Percentiles rank a stretch among this genome's conserved stretches.
phyloP scores from a whole-genome alignment of 2,329 filamentous ascomycete genomes.

The Exophiala xenobiotica region DNA sequence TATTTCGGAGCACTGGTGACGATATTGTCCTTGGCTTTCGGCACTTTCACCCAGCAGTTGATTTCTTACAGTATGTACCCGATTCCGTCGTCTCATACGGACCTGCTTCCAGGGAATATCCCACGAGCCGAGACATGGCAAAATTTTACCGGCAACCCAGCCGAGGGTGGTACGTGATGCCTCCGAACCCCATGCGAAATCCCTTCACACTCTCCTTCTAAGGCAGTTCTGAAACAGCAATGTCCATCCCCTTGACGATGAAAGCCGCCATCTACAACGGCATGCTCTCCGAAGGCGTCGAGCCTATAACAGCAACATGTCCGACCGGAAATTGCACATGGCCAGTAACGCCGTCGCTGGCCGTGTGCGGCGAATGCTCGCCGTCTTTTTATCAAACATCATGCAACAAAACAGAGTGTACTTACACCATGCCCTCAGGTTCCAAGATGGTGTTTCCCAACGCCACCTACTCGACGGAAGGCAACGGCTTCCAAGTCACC shows the following conservation, averaged over 20 bases:
- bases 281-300: neutral
- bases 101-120: neutral
- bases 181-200: too few species aligned
- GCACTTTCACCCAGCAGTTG: slow-evolving; percentile 16
- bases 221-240: too few species aligned
- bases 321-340: slow-evolving; percentile 19
- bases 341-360: slow-evolving; percentile 15
- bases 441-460: neutral
- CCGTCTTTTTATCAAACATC: neutral
- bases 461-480: neutral
- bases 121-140: neutral
- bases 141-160: neutral
- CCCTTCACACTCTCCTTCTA: too few species aligned
- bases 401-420: slow-evolving; percentile 1
- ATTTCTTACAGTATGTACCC: slow-evolving; percentile 1
- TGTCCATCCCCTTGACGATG: neutral
- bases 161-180: neutral
- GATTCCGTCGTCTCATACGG: neutral
- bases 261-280: slow-evolving; percentile 6
- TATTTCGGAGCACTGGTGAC: slow-evolving; percentile 5
- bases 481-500: neutral
- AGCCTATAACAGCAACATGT: neutral
- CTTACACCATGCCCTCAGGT: neutral
- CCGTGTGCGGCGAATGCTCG: slow-evolving; percentile 11
- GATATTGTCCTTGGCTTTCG: slow-evolving; percentile 9